Percentiles rank a stretch among this genome's conserved stretches.
Evolutionary conservation across 768 basidiomycete species (phyloP).

Genomic region (Sporobolomyces pararoseus): DNA sequence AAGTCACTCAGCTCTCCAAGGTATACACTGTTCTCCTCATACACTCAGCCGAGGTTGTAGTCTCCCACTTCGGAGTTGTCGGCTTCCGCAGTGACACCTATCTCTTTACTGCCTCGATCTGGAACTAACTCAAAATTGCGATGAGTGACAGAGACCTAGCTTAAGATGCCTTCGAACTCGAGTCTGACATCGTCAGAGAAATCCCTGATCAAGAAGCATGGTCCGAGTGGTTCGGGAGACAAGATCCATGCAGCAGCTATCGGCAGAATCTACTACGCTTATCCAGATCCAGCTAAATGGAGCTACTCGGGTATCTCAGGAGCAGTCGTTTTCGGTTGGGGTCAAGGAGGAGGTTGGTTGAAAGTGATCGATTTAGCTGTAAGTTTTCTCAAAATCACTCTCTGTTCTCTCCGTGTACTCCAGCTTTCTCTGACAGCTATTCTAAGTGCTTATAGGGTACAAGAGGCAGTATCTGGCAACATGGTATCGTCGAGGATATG

Average conservation of each 20-base stretch:
- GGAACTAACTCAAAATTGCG: too few species aligned
- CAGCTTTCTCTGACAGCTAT: too few species aligned
- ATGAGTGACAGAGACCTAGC: too few species aligned
- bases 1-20: too few species aligned
- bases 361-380: constrained; percentile 71
- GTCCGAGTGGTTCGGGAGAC: constrained; percentile 58
- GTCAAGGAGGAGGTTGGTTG: constrained; percentile 62
- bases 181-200: constrained; percentile 73
- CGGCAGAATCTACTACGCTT: constrained; percentile 83
- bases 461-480: constrained; percentile 85
- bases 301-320: constrained; percentile 83
- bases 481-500: constrained; percentile 79
- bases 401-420: not conserved
- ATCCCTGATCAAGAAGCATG: constrained; percentile 58
- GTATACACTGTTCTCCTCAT: too few species aligned
- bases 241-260: constrained; percentile 65
- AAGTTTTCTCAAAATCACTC: constrained; percentile 28
- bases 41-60: too few species aligned
- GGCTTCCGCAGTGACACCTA: too few species aligned
- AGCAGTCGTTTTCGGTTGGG: constrained; percentile 64
- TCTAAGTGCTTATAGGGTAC: constrained; percentile 62
- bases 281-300: constrained; percentile 73
- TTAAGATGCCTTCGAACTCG: constrained; percentile 66
- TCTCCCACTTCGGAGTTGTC: too few species aligned
- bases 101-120: not conserved